Evolutionary conservation across 495 filamentous ascomycete genomes (phyloP), one percentile per base, ranked within the genome.

Genomic region (Evernia prunastri): DNA sequence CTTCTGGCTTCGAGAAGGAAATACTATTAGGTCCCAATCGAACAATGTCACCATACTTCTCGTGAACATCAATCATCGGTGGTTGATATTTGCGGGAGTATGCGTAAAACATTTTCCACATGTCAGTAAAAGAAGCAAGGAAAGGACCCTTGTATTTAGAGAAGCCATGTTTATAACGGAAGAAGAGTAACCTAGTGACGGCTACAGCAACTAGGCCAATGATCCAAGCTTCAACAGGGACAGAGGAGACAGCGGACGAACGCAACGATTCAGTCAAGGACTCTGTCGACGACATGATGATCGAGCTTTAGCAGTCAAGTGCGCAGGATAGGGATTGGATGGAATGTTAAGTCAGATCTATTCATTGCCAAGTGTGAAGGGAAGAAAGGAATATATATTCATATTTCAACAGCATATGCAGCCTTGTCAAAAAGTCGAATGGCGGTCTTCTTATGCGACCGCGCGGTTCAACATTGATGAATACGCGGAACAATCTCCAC

Each of bases 21-120:
- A 91, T 71, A 4, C 78, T 77, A 66, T 88, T 85, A 20, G 89
- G 89, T 6, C 87, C 86, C 17, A 90, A 72, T 33, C 88, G 81
- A 17, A 91, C 85, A 6, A 91, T 79, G 64, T 86, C 82, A 18
- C 89, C 89, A 73, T 91, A 80, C 72, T 89, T 83, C n/a, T 76
- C 78, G 71, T 92, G 89, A 15, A 93, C 75, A 68, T 90, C 82
- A 65, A 81, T 78, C 17, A 56, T 56, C 20, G 61, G 61, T 27
- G 39, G 8, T 37, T 25, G 18, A 36, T 42, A 15, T 9, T 20
- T 37, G 33, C 42, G 12, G 36, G 12, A 23, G 39, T 45, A 56
- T 5, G 36, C 17, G 20, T 56, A 35, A 42, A 40, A 63, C 66
- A 89, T 84, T 23, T 89, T 80, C 84, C 87, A 91, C 74, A 79